Evolutionary conservation across 108 stramenopile genomes (phyloP).

Genomic region (Stephanodiscus triporus): DNA sequence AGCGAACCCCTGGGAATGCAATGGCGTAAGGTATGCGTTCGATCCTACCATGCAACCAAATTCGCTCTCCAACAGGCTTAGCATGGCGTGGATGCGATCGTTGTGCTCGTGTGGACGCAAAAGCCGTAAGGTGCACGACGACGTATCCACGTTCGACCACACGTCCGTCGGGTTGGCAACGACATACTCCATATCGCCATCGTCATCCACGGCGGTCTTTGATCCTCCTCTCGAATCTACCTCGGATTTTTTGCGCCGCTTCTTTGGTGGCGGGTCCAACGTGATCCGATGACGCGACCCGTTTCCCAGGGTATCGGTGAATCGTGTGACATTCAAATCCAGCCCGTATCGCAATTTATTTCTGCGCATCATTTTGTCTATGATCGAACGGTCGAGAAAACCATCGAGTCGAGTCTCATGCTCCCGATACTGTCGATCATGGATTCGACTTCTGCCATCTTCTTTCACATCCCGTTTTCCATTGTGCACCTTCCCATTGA

Average conservation of each 20-base stretch:
- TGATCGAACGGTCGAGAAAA: conserved; percentile 61
- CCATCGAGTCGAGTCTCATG: conserved; percentile 57
- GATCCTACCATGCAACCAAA: conserved; percentile 95
- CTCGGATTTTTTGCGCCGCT: conserved; percentile 26
- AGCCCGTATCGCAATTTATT: conserved; percentile 76
- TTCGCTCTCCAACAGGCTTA: conserved; percentile 86
- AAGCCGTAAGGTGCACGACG: conserved; percentile 89
- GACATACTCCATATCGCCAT: conserved; percentile 50
- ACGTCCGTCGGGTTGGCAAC: conserved; percentile 75
- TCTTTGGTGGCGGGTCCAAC: conserved; percentile 62
- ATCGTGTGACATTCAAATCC: conserved; percentile 94
- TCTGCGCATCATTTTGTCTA: conserved; percentile 57
- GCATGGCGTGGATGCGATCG: conserved; percentile 79
- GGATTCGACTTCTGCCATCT: background rate
- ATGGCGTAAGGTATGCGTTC: conserved; percentile 96
- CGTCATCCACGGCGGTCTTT: conserved; percentile 13
- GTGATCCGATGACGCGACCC: conserved; percentile 80
- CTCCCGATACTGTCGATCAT: background rate
- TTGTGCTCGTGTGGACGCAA: conserved; percentile 93
- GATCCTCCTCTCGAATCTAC: background rate
- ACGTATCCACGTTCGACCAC: conserved; percentile 60
- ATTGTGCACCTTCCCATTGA: conserved; percentile 24
- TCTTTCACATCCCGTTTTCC: conserved; percentile 7
- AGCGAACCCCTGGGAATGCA: conserved; percentile 95
- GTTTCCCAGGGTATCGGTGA: conserved; percentile 67